These are phyloP conservation scores for Saccharum spontaneum DNA, from an alignment of 176 grass and related monocot species.

Conservation along the genomic window DNA sequence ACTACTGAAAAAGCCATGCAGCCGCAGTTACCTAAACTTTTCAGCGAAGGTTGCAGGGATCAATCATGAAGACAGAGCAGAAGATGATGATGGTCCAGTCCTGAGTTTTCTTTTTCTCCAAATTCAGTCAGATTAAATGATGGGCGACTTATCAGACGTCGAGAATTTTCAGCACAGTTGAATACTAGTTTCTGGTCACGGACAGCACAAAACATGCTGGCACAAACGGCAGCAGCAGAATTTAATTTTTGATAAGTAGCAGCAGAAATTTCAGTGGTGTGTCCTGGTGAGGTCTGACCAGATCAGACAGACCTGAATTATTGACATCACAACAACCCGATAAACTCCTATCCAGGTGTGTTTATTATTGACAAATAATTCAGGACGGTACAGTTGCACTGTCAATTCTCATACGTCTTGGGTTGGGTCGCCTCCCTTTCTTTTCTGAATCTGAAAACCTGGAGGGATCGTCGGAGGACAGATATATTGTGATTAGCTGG, in stretches of 20 bases:
- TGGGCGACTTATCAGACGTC: constrained; percentile 6
- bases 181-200: not conserved
- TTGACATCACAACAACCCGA: constrained; percentile 2
- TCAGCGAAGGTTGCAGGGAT: constrained; percentile 2
- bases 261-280: not conserved
- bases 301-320: constrained; percentile 14
- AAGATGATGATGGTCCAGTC: constrained; percentile 26
- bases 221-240: not conserved
- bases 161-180: constrained; percentile 28
- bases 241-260: too few species aligned
- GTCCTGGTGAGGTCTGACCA: constrained; percentile 12
- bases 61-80: constrained; percentile 15
- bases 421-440: not conserved
- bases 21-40: constrained; percentile 22
- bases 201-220: not conserved
- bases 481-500: constrained; percentile 3
- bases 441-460: not conserved
- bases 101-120: not conserved
- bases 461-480: not conserved
- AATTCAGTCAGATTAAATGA: constrained; percentile 25
- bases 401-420: not conserved
- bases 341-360: not conserved
- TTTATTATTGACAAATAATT: constrained; percentile 23
- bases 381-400: not conserved
- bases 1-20: constrained; percentile 5